Percentiles rank a stretch among this genome's conserved stretches.
Conservation (phyloP, 2,329 filamentous ascomycete species). For the Aspergillus fumigatus region DNA sequence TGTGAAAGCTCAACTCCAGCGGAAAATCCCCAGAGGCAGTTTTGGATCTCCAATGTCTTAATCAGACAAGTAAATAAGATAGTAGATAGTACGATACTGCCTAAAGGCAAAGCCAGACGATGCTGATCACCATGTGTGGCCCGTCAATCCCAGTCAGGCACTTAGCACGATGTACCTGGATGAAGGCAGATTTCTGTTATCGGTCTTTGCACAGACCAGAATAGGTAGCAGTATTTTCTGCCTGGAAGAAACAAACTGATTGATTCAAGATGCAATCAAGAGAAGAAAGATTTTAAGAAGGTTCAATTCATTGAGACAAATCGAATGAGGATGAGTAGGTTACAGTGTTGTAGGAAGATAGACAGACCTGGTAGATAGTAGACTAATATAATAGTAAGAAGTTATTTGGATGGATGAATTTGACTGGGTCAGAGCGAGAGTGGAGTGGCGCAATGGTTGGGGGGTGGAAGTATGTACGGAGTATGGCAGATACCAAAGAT, state of each 20-base stretch:
- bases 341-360: background rate
- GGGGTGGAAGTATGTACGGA: background rate
- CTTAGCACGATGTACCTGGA: background rate
- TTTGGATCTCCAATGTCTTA: background rate
- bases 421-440: slow-evolving; percentile 4
- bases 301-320: background rate
- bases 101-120: slow-evolving; percentile 4
- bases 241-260: slow-evolving; percentile 6
- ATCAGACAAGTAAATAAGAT: background rate
- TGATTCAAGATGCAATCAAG: slow-evolving; percentile 6
- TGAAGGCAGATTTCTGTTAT: background rate
- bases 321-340: background rate
- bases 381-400: background rate
- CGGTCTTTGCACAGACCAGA: background rate
- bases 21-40: background rate
- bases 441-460: background rate
- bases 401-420: background rate
- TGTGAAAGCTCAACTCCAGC: background rate
- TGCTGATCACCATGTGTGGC: background rate
- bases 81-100: background rate
- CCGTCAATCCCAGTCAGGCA: background rate
- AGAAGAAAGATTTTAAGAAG: background rate
- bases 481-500: background rate
- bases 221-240: background rate
- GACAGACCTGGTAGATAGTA: background rate